phyloP scores from a whole-genome alignment of 2,329 filamentous ascomycete genomes.

The Diaporthe citri region DNA sequence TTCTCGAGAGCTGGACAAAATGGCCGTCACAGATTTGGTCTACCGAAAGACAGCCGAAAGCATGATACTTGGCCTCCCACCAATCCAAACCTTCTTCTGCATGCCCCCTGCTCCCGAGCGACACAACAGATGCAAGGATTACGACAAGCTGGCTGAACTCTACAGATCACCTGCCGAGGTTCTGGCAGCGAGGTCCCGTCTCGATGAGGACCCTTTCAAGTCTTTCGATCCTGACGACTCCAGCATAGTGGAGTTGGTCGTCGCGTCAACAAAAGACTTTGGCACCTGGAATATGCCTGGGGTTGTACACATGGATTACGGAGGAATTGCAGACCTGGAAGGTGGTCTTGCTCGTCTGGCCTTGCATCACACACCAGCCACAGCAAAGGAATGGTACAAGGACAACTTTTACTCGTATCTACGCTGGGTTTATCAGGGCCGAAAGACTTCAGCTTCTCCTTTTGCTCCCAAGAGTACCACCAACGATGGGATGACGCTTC shows the following conservation, averaged over 20 bases:
- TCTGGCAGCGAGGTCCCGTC: not conserved
- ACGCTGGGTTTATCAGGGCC: not conserved
- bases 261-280: too few species aligned
- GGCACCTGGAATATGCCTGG: not conserved
- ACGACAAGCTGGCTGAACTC: not conserved
- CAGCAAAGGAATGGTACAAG: not conserved
- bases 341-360: not conserved
- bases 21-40: not conserved
- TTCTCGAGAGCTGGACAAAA: not conserved
- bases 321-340: not conserved
- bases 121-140: not conserved
- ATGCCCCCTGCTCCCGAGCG: not conserved
- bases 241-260: not conserved
- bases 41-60: not conserved
- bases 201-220: not conserved
- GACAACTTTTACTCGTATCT: not conserved
- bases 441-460: not conserved
- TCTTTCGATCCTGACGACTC: not conserved
- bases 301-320: not conserved
- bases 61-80: not conserved
- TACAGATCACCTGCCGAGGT: not conserved
- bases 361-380: not conserved
- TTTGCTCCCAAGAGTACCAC: too few species aligned
- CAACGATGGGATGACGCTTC: too few species aligned
- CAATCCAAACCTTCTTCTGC: not conserved